Conservation (phyloP, 208 protist genomes). For the Acanthamoeba healyi region DNA sequence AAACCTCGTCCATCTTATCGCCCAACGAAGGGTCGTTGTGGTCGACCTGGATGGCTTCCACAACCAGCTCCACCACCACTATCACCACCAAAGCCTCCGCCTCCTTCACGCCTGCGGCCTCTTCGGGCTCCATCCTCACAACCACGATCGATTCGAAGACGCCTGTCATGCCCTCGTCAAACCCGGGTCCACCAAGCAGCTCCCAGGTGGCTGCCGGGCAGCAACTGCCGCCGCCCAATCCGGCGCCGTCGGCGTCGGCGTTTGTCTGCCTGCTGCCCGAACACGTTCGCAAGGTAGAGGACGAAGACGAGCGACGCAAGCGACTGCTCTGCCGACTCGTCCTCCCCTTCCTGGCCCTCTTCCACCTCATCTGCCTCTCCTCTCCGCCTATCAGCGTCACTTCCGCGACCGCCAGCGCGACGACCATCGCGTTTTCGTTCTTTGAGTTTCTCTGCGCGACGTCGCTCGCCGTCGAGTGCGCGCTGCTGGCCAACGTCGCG, state of each 20-base stretch:
- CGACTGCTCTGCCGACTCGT: not conserved
- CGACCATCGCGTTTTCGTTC: not conserved
- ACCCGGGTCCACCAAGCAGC: no score
- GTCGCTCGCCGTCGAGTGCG: not conserved
- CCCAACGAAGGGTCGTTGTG: not conserved
- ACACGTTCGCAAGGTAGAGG: slow-evolving; percentile 26
- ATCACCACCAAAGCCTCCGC: not conserved
- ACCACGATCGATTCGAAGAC: no score
- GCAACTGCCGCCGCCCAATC: not conserved
- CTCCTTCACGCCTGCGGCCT: not conserved
- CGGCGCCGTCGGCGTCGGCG: not conserved
- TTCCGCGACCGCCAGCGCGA: not conserved
- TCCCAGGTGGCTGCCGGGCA: no score
- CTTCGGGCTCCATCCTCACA: not conserved
- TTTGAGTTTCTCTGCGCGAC: not conserved
- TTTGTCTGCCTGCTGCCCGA: slow-evolving; percentile 10
- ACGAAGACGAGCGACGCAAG: slow-evolving; percentile 35
- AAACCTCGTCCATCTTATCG: not conserved
- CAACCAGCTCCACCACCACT: not conserved
- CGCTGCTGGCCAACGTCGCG: not conserved
- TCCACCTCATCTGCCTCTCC: slow-evolving; percentile 13
- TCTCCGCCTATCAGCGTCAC: not conserved
- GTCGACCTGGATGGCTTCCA: not conserved
- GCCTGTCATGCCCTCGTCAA: no score
- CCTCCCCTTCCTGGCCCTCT: not conserved